phyloP scores from a whole-genome alignment of 768 basidiomycete species.

The Rhodotorula babjevae region DNA sequence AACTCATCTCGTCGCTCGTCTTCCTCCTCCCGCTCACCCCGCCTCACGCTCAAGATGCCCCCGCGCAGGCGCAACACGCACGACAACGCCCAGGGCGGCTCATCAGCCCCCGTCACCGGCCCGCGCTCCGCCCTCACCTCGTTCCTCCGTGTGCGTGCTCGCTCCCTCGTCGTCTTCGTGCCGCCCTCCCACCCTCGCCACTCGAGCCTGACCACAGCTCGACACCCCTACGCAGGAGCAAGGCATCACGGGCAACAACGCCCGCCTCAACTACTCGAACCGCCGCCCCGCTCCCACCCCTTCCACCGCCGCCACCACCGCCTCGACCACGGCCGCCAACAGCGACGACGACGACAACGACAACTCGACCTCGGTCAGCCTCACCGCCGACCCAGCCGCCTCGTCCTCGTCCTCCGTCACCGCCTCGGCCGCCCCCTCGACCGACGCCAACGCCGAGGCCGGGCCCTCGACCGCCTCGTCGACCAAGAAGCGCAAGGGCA shows the following conservation, averaged over 20 bases:
- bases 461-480: constrained; percentile 70
- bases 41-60: neutral
- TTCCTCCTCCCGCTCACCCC: neutral
- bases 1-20: neutral
- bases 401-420: constrained; percentile 5
- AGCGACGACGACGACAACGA: neutral
- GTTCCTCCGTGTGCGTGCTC: constrained; percentile 59
- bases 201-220: too few relatives aligned
- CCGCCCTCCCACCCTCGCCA: neutral
- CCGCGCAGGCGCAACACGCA: constrained; percentile 1
- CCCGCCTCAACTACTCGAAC: constrained; percentile 2
- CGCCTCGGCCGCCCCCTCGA: constrained; percentile 4
- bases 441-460: constrained; percentile 10
- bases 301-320: constrained; percentile 4
- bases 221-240: constrained; percentile 49
- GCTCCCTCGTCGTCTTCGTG: too few relatives aligned
- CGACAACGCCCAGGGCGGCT: neutral
- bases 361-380: neutral
- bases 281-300: neutral
- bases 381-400: neutral
- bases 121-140: constrained; percentile 79
- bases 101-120: constrained; percentile 55
- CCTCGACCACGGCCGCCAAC: neutral
- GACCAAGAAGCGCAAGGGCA: constrained; percentile 48
- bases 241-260: constrained; percentile 52